Conservation (phyloP, 345 rosid species). For the Gossypium arboreum region DNA sequence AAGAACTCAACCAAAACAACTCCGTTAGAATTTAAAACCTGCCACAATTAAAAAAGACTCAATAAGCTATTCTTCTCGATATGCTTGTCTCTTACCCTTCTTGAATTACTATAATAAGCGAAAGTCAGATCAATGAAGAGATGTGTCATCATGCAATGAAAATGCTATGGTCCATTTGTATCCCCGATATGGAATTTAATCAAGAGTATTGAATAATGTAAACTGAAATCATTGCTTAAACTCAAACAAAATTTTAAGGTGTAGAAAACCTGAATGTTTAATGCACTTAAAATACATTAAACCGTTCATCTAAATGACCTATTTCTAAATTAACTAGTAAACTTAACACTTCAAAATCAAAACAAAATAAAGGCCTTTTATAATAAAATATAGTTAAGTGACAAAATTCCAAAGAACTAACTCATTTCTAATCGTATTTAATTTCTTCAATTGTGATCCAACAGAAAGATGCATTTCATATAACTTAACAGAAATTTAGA, state of each 20-base stretch:
- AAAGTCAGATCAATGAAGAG: background rate
- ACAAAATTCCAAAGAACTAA: background rate
- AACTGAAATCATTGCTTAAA: background rate
- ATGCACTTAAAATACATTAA: background rate
- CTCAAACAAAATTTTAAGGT: background rate
- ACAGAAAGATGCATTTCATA: background rate
- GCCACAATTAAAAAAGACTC: constrained; percentile 16
- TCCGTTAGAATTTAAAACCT: constrained; percentile 84
- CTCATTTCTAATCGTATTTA: background rate
- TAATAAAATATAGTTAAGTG: background rate
- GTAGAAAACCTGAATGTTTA: background rate
- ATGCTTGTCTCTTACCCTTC: background rate
- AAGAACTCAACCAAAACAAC: constrained; percentile 93
- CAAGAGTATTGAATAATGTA: background rate
- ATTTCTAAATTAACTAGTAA: background rate
- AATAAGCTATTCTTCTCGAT: background rate
- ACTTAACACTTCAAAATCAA: background rate
- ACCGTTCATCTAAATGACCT: background rate
- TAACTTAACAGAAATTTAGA: background rate
- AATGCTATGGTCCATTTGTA: background rate
- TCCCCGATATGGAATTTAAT: background rate
- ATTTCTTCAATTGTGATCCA: background rate
- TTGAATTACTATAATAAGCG: background rate
- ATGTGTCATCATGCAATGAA: background rate
- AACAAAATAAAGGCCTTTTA: background rate